Conservation (phyloP, 345 rosid species). For the Kernera saxatilis region DNA sequence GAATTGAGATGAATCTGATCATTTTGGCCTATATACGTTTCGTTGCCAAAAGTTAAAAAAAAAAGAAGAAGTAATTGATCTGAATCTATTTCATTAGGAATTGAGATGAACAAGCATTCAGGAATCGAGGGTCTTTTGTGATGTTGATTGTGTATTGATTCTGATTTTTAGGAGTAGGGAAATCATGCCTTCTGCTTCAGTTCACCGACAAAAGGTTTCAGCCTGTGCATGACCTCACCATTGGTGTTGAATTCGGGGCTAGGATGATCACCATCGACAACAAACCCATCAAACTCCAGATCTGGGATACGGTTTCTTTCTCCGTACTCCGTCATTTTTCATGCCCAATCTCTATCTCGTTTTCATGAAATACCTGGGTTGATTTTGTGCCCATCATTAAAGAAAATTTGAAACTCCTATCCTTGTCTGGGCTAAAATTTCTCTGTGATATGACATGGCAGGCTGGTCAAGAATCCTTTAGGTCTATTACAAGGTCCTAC, state of each 20-base stretch:
- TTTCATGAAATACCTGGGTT: not conserved
- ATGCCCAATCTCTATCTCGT: not conserved
- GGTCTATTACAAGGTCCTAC: slow-evolving; percentile 96
- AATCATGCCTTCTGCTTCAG: slow-evolving; percentile 95
- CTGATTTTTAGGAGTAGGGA: slow-evolving; percentile 67
- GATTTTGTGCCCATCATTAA: not conserved
- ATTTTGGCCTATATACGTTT: not conserved
- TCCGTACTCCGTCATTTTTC: not conserved
- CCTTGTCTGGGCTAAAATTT: not conserved
- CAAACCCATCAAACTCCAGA: slow-evolving; percentile 95
- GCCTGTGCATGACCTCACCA: slow-evolving; percentile 93
- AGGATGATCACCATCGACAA: slow-evolving; percentile 92
- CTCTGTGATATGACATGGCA: slow-evolving; percentile 18
- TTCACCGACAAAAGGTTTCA: slow-evolving; percentile 97
- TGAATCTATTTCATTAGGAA: not conserved
- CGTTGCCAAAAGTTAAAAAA: not conserved
- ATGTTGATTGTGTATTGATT: not conserved
- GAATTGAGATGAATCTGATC: not conserved
- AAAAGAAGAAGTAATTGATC: not conserved
- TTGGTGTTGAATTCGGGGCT: slow-evolving; percentile 95
- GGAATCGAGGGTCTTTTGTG: not conserved
- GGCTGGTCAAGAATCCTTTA: slow-evolving; percentile 99
- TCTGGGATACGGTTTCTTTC: slow-evolving; percentile 87
- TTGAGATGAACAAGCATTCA: not conserved
- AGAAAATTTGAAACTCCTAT: not conserved